Evolutionary conservation across 1,284 basidiomycete species (phyloP).

Genomic region (Earliella scabrosa): DNA sequence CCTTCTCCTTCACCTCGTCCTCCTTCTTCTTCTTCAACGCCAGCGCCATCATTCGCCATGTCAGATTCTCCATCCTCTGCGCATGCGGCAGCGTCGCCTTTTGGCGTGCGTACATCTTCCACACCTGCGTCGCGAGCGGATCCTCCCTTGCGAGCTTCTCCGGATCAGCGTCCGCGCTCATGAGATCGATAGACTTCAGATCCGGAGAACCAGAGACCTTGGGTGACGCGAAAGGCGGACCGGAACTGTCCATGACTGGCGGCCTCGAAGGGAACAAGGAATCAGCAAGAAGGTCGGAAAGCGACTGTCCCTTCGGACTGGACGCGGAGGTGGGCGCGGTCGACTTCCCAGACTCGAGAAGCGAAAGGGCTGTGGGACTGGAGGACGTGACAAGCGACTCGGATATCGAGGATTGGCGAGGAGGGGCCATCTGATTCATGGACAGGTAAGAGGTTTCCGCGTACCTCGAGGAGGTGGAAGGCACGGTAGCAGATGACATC

Average conservation of each 20-base stretch:
- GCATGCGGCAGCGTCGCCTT: conserved; percentile 89
- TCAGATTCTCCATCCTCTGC: conserved; percentile 96
- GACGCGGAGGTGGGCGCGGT: conserved; percentile 35
- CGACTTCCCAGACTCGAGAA: conserved; percentile 31
- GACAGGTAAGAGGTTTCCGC: conserved; percentile 39
- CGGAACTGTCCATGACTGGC: conserved; percentile 45
- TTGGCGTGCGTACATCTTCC: conserved; percentile 94
- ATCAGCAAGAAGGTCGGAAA: conserved; percentile 75
- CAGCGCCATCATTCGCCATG: conserved; percentile 98
- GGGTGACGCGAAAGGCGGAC: conserved; percentile 63
- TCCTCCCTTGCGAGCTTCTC: conserved; percentile 77
- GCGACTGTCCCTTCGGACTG: conserved; percentile 45
- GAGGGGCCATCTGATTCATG: conserved; percentile 30
- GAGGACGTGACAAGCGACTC: conserved; percentile 32
- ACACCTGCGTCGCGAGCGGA: conserved; percentile 93
- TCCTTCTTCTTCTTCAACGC: conserved; percentile 87
- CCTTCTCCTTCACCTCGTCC: conserved; percentile 52
- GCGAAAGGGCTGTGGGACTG: conserved; percentile 33
- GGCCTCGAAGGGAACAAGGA: conserved; percentile 54
- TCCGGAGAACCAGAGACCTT: conserved; percentile 70
- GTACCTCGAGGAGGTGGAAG: conserved; percentile 46
- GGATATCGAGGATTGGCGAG: conserved; percentile 30
- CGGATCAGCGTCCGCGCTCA: conserved; percentile 53
- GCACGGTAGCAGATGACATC: conserved; percentile 73
- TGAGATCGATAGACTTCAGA: conserved; percentile 46